Percentiles rank a stretch among this genome's conserved stretches.
These are phyloP conservation scores for Physocladia obscura DNA, from an alignment of 192 early-diverging fungal species.

Conservation along the genomic window DNA sequence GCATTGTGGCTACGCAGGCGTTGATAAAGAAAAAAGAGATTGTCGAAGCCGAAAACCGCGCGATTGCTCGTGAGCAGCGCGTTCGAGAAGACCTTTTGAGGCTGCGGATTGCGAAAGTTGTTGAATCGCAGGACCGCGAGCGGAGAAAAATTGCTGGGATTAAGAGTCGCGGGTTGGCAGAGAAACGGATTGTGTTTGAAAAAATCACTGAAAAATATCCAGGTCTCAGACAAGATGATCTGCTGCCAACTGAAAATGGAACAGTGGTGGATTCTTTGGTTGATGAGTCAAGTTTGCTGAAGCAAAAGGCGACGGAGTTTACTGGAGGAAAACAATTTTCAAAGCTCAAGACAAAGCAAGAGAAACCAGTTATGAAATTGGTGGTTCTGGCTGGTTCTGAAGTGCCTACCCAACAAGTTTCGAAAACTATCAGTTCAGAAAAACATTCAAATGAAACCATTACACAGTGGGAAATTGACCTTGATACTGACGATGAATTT, in stretches of 20 bases:
- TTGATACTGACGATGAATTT: slow-evolving; percentile 12
- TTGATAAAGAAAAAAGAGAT: slow-evolving; percentile 36
- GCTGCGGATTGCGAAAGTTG: slow-evolving; percentile 35
- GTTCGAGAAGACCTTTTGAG: slow-evolving; percentile 42
- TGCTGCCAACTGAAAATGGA: neutral
- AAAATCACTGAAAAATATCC: slow-evolving; percentile 9
- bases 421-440: neutral
- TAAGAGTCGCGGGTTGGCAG: neutral
- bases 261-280: neutral
- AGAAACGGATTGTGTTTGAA: slow-evolving; percentile 8
- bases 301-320: no score
- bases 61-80: slow-evolving; percentile 36
- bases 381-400: slow-evolving; percentile 8
- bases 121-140: slow-evolving; percentile 26
- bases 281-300: neutral
- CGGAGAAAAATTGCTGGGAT: neutral
- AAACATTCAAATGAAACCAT: neutral
- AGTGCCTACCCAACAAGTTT: neutral
- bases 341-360: neutral
- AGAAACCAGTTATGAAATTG: slow-evolving; percentile 6
- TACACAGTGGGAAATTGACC: slow-evolving; percentile 4
- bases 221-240: slow-evolving; percentile 3
- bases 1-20: slow-evolving; percentile 37
- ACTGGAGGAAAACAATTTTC: neutral
- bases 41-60: slow-evolving; percentile 42